phyloP scores from a whole-genome alignment of 1,139 yeast species.

The Yamadazyma triangularis region DNA sequence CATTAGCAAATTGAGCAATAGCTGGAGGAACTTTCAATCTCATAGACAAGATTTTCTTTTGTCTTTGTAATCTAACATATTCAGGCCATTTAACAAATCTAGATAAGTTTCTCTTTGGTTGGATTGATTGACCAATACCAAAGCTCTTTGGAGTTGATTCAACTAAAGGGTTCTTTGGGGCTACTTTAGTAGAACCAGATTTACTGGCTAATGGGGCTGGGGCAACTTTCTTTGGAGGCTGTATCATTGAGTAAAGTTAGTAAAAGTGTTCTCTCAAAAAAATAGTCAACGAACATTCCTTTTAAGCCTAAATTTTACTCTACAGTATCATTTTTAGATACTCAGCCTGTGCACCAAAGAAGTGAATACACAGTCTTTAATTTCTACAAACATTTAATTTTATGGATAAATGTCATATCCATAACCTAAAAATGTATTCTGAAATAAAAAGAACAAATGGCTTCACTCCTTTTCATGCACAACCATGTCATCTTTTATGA shows the following conservation, averaged over 20 bases:
- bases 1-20: slow-evolving; percentile 90
- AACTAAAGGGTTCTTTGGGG: slow-evolving; percentile 34
- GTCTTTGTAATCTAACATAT: slow-evolving; percentile 84
- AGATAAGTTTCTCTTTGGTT: slow-evolving; percentile 93
- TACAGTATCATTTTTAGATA: slow-evolving; percentile 15
- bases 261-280: slow-evolving; percentile 7
- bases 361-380: slow-evolving; percentile 10
- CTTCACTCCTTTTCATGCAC: slow-evolving; percentile 5
- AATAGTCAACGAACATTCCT: slow-evolving; percentile 10
- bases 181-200: slow-evolving; percentile 16
- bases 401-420: neutral
- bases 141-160: slow-evolving; percentile 89
- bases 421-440: slow-evolving; percentile 1
- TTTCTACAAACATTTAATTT: neutral
- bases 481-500: neutral
- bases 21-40: slow-evolving; percentile 99
- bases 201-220: slow-evolving; percentile 49
- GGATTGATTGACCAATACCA: slow-evolving; percentile 93
- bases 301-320: slow-evolving; percentile 9
- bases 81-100: slow-evolving; percentile 99
- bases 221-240: slow-evolving; percentile 53
- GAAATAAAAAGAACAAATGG: slow-evolving; percentile 1
- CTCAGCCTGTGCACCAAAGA: slow-evolving; percentile 18
- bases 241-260: slow-evolving; percentile 60
- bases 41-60: slow-evolving; percentile 88